phyloP scores from a whole-genome alignment of 2,329 filamentous ascomycete species.

The Hymenoscyphus linearis region DNA sequence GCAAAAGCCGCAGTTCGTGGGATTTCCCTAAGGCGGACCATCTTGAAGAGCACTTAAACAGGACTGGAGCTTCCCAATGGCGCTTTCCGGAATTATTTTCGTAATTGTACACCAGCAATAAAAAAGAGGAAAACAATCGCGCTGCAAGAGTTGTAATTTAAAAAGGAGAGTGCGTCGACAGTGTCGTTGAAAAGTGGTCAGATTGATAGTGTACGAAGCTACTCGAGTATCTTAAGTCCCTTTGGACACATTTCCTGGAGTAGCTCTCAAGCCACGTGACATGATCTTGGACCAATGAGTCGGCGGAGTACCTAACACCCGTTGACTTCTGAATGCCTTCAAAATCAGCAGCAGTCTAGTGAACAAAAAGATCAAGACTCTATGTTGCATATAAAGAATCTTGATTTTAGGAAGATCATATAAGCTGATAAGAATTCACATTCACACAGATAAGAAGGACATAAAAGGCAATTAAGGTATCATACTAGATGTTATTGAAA shows the following conservation, averaged over 20 bases:
- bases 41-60: conserved; percentile 38
- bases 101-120: conserved; percentile 3
- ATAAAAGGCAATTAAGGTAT: no score
- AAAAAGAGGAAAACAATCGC: conserved; percentile 5
- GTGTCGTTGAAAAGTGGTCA: conserved; percentile 4
- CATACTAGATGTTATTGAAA: no score
- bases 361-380: neutral
- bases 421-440: no score
- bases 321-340: neutral
- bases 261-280: neutral
- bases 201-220: conserved; percentile 4
- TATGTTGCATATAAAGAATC: neutral
- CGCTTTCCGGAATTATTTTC: conserved; percentile 10
- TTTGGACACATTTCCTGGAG: neutral
- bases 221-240: neutral
- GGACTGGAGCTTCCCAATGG: conserved; percentile 5
- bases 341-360: neutral
- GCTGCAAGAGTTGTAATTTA: conserved; percentile 14
- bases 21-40: conserved; percentile 96
- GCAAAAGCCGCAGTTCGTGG: conserved; percentile 94
- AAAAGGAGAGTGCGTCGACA: conserved; percentile 18
- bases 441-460: no score
- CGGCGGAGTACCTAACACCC: no score
- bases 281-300: neutral
- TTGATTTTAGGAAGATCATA: no score